Base-by-base conservation (phyloP, 306 rosid species). In the Prosopis cineraria region DNA sequence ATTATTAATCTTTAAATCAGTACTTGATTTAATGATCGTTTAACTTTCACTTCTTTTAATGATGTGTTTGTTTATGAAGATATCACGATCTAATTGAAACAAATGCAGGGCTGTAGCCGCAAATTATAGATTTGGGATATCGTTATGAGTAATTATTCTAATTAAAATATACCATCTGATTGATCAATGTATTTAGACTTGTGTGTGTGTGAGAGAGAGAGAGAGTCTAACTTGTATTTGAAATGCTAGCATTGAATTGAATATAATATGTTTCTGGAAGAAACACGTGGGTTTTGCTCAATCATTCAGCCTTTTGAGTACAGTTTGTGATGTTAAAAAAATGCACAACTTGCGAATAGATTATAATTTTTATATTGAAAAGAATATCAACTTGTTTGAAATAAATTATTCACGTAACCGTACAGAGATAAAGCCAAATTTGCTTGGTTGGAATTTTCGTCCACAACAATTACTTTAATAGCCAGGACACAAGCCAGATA, bases 351-450 rank as follows among this genome's bases (percentile, higher is more conserved):
- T 71, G 81, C 14, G 0, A 13, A 52, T 3, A 50, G 29, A 73
- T 37, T 76, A 40, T 31, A 58, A 25, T 16, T 82, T 45, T 75
- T 40, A 70, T 85, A 71, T 65, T 79, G 39, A 68, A 75, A 72
- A 79, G 67, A 40, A 79, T 62, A 75, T 82, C 89, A 83, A 86
- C 85, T 83, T 77, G 85, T 69, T 80, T 86, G 87, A 83, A 83
- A 69, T 52, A 44, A 77, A 14, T 24, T 34, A 80, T 27, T 79
- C 77, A 77, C 84, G 83, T 47, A 86, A 77, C 70, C 22, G 3
- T 55, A 40, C 80, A 69, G 47, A 69, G 68, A 73, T 40, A 69
- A 39, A 43, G 75, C 83, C 84, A 73, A 79, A 39, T 37, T 62
- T 62, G 9, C 25, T 45, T 55, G 22, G 73, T 73, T 69, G 33